Conservation (phyloP, 73 alveolate genomes). For the Paramecium biaurelia region DNA sequence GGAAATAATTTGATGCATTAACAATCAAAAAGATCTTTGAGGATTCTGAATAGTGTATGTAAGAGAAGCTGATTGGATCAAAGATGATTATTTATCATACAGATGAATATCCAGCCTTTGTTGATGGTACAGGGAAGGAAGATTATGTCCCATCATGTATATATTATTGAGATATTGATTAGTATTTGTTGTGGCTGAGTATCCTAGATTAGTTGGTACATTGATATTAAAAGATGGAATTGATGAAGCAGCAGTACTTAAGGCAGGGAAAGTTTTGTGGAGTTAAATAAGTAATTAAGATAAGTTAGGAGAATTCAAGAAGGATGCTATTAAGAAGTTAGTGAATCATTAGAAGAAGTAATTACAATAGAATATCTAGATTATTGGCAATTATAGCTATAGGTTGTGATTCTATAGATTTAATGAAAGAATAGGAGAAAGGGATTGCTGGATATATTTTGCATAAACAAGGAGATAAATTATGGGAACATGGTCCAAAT, state of each 20-base stretch:
- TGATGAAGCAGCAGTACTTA: constrained; percentile 4
- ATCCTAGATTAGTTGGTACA: constrained; percentile 36
- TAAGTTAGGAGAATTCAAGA: constrained; percentile 35
- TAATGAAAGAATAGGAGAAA: constrained; percentile 11
- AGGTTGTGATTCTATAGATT: constrained; percentile 29
- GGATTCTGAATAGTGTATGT: constrained; percentile 3
- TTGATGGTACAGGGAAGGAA: constrained; percentile 40
- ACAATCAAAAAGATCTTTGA: constrained; percentile 5
- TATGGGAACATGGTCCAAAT: constrained; percentile 52
- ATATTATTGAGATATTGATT: background rate
- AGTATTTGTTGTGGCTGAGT: constrained; percentile 19
- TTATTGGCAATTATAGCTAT: constrained; percentile 16
- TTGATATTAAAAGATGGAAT: background rate
- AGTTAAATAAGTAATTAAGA: background rate
- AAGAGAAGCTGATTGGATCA: constrained; percentile 36
- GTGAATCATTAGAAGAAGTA: constrained; percentile 13
- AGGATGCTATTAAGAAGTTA: background rate
- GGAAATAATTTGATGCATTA: constrained; percentile 15
- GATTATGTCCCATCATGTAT: constrained; percentile 44
- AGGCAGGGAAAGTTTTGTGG: background rate
- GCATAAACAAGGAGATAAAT: constrained; percentile 40
- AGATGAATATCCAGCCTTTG: constrained; percentile 53
- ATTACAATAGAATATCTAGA: background rate
- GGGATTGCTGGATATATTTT: constrained; percentile 25
- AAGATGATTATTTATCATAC: constrained; percentile 39